Conservation (phyloP, 768 basidiomycete genomes). For the Naematelia encephala region DNA sequence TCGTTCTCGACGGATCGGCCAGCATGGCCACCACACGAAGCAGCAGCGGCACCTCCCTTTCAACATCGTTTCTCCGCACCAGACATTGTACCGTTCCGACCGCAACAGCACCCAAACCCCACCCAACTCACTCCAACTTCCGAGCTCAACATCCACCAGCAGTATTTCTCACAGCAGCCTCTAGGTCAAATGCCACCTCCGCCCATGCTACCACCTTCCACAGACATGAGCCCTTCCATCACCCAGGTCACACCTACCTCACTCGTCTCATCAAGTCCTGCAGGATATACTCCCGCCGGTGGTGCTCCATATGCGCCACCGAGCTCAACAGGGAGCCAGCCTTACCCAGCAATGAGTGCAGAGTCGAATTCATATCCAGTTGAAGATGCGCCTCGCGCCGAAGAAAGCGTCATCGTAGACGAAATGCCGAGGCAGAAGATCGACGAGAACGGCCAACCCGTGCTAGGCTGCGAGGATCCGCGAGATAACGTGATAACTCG, state of each 20-base stretch:
- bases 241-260: background rate
- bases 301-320: background rate
- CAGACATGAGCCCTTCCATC: slow-evolving; percentile 2
- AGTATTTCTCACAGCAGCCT: background rate
- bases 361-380: background rate
- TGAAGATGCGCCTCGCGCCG: background rate
- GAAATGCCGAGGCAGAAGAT: background rate
- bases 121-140: slow-evolving; percentile 14
- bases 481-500: slow-evolving; percentile 30
- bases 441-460: background rate
- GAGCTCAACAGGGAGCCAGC: slow-evolving; percentile 1
- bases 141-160: slow-evolving; percentile 8
- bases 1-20: background rate
- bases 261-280: background rate
- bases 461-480: slow-evolving; percentile 25
- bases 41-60: background rate
- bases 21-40: background rate
- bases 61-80: background rate
- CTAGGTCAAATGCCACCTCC: background rate
- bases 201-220: background rate
- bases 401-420: background rate
- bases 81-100: slow-evolving; percentile 6
- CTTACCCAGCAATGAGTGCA: background rate
- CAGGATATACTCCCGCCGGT: slow-evolving; percentile 1
- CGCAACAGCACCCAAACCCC: slow-evolving; percentile 1